Conservation (phyloP, 805 yeast genomes). For the Geotrichum ghanense region DNA sequence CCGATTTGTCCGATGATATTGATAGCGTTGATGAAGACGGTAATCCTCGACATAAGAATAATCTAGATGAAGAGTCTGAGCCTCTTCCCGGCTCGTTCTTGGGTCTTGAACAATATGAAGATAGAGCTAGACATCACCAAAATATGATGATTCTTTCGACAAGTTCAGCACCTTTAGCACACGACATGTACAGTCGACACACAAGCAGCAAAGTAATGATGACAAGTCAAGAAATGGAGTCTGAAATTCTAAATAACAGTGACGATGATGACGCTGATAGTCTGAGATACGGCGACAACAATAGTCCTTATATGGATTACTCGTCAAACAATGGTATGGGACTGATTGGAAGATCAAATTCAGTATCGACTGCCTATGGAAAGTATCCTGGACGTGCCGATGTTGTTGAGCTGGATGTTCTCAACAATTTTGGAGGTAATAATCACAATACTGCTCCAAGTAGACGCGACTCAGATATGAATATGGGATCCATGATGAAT, state of each 20-base stretch:
- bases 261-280: background rate
- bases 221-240: background rate
- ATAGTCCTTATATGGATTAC: background rate
- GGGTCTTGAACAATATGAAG: background rate
- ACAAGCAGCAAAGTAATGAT: background rate
- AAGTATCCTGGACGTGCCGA: no score
- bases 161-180: background rate
- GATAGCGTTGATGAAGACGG: constrained; percentile 1
- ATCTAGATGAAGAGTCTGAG: background rate
- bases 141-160: background rate
- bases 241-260: background rate
- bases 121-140: background rate
- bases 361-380: background rate
- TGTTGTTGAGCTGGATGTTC: constrained; percentile 1
- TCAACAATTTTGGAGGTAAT: no score
- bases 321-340: background rate
- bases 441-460: background rate
- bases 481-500: background rate
- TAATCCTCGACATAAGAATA: background rate
- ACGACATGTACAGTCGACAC: background rate
- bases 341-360: background rate
- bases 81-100: background rate
- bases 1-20: background rate
- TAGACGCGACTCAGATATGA: background rate
- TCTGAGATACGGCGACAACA: background rate